Conservation (phyloP, 2,329 filamentous ascomycete genomes). For the Penicillium sp. region DNA sequence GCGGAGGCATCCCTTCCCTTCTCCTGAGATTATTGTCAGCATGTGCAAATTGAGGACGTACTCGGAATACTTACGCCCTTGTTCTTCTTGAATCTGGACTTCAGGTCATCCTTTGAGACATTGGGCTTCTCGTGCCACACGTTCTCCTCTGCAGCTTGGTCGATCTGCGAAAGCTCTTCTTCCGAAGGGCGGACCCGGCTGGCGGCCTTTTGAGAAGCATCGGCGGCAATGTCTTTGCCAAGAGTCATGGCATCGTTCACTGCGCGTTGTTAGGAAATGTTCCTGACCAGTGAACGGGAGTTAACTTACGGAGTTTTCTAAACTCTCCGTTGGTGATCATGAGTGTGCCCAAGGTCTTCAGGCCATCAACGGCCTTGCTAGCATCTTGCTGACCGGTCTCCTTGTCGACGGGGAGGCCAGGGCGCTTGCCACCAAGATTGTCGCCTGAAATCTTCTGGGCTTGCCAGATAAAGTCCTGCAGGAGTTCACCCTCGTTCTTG, state of each 20-base stretch:
- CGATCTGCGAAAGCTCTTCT: slow-evolving; percentile 72
- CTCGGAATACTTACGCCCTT: slow-evolving; percentile 48
- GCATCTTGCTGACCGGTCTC: slow-evolving; percentile 77
- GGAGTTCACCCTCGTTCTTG: slow-evolving; percentile 91
- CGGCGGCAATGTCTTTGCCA: slow-evolving; percentile 84
- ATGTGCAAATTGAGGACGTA: neutral
- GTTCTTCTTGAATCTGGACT: slow-evolving; percentile 57
- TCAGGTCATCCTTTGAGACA: slow-evolving; percentile 67
- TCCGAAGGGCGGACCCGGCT: slow-evolving; percentile 71
- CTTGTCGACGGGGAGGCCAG: slow-evolving; percentile 69
- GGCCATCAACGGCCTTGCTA: slow-evolving; percentile 75
- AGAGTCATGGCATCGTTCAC: slow-evolving; percentile 78
- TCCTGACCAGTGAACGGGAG: slow-evolving; percentile 5
- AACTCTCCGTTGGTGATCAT: slow-evolving; percentile 96
- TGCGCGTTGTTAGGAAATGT: slow-evolving; percentile 34
- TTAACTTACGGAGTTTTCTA: slow-evolving; percentile 73
- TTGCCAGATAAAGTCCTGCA: slow-evolving; percentile 98
- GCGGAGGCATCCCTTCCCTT: slow-evolving; percentile 53
- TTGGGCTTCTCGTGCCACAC: slow-evolving; percentile 88
- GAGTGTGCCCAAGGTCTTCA: slow-evolving; percentile 83
- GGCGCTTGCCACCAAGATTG: slow-evolving; percentile 59
- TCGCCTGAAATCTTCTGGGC: slow-evolving; percentile 70
- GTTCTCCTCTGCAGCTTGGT: slow-evolving; percentile 82
- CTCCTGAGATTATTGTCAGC: slow-evolving; percentile 34
- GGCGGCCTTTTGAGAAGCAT: slow-evolving; percentile 79